Base-by-base conservation (phyloP, 225 moss, liverwort and hornwort species). In the Marchantia paleacea region DNA sequence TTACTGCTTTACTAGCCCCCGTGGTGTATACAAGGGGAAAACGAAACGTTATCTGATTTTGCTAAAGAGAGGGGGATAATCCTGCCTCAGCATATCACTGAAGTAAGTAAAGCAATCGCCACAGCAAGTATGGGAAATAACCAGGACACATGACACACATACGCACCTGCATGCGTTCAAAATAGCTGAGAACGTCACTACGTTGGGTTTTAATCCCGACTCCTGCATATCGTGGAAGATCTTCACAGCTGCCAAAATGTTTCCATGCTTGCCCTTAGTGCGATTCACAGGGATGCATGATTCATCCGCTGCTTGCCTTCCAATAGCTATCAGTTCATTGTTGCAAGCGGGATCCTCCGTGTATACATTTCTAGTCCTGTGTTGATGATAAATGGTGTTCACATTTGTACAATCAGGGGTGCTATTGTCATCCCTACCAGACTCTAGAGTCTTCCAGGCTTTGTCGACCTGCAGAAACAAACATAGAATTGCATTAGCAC, bases 141-240 rank as follows among this genome's bases (percentile, higher is more conserved):
- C 49, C 22, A 50, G 20, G 0, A 0, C 8, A 72, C 48, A 24
- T 7, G 10, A 50, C 14, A 58, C 20, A 24, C 48, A 48, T 74
- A 67, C 88, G 76, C 55, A 93, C 93, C 93, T 93, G 93, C 94
- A 97, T 14, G 97, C 97, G 81, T 97, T 97, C 10, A 97, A 85
- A 55, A 97, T 95, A 14, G 97, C 97, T 16, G 97, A 97, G 81
- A 97, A 97, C 2, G 97, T 97, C 60, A 97, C 93, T 3, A 97
- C 97, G 22, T 97, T 97, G 26, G 97, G 97, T 83, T 97, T 94
- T 77, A 97, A 76, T 7, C 97, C 97, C 47, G 92, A 93, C 81
- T 97, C 94, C 86, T 95, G 97, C 93, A 97, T 97, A 78, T 95
- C 97, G 78, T 95, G 94, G 79, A 97, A 94, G 62, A 97, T 91